Evolutionary conservation across 345 rosid genomes (phyloP).

Genomic region (Eucalyptus tenuipes): DNA sequence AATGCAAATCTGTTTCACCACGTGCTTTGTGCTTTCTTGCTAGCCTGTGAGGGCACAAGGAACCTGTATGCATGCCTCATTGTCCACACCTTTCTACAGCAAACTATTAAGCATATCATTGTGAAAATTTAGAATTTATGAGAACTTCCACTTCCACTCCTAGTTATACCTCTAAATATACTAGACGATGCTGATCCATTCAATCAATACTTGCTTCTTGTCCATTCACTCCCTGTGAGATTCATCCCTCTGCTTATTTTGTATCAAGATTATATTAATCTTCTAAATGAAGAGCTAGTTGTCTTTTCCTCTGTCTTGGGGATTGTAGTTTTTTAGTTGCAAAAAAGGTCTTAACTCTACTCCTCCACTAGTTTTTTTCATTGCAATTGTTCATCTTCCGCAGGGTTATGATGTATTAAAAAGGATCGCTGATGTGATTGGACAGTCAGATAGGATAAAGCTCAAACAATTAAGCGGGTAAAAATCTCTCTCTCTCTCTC

Average conservation of each 20-base stretch:
- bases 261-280: neutral
- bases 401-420: conserved; percentile 84
- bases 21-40: neutral
- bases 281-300: neutral
- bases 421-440: conserved; percentile 53
- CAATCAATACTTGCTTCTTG: neutral
- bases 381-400: neutral
- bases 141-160: neutral
- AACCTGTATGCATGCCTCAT: neutral
- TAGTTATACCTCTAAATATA: neutral
- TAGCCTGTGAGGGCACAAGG: neutral
- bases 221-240: neutral
- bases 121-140: neutral
- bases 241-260: neutral
- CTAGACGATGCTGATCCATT: neutral
- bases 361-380: neutral
- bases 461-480: conserved; percentile 84
- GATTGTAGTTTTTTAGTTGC: neutral
- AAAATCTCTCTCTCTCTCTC: neutral
- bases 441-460: conserved; percentile 23
- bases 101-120: neutral
- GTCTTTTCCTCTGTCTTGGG: neutral
- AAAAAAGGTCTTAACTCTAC: neutral
- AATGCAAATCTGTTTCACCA: neutral
- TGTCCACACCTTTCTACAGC: neutral